Evolutionary conservation across 345 rosid genomes (phyloP).

Genomic region (Excoecaria agallocha): DNA sequence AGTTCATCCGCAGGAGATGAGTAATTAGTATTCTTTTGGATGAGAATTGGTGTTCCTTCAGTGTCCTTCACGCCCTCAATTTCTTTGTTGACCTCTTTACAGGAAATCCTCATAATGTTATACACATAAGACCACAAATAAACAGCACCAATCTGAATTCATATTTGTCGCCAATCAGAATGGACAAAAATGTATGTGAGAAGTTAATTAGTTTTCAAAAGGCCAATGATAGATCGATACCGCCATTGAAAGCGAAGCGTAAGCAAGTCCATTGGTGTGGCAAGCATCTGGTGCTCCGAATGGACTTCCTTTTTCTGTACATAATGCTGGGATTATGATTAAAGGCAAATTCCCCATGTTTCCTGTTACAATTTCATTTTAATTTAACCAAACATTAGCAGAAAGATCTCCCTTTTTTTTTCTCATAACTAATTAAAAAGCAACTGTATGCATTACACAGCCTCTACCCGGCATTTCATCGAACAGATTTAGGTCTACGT

Average conservation of each 20-base stretch:
- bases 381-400: no score
- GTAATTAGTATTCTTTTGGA: not conserved
- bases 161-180: not conserved
- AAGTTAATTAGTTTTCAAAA: no score
- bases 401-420: no score
- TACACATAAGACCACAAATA: slow-evolving; percentile 42
- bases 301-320: slow-evolving; percentile 40
- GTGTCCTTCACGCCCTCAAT: not conserved
- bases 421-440: no score
- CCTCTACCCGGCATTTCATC: no score
- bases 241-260: slow-evolving; percentile 48
- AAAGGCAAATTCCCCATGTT: slow-evolving; percentile 40
- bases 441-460: no score
- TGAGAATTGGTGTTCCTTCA: slow-evolving; percentile 10
- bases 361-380: slow-evolving; percentile 22
- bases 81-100: slow-evolving; percentile 20
- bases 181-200: not conserved
- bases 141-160: slow-evolving; percentile 36
- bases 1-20: not conserved
- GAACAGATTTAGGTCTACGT: not conserved
- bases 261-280: slow-evolving; percentile 28
- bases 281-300: slow-evolving; percentile 35
- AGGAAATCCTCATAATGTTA: slow-evolving; percentile 32
- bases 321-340: slow-evolving; percentile 41
- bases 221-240: slow-evolving; percentile 17